phyloP scores from a whole-genome alignment of 1,284 basidiomycete species.

The Flammula alnicola region DNA sequence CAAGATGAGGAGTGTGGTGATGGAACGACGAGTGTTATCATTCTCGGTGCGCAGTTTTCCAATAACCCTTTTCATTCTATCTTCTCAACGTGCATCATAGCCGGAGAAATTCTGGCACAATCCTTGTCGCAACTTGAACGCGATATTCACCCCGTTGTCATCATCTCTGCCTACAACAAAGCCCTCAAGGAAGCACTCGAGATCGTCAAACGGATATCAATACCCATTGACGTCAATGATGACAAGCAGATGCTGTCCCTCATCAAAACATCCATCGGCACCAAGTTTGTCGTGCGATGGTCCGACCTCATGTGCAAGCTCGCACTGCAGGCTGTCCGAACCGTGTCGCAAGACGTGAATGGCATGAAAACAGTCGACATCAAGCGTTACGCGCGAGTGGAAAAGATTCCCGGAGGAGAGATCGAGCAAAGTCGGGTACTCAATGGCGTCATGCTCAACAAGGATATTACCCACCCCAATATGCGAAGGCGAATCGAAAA shows the following conservation, averaged over 20 bases:
- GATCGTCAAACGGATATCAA: slow-evolving; percentile 86
- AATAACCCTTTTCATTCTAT: not conserved
- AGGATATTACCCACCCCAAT: slow-evolving; percentile 98
- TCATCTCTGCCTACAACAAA: slow-evolving; percentile 97
- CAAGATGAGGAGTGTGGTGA: slow-evolving; percentile 99
- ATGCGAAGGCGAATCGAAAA: slow-evolving; percentile 94
- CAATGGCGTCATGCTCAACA: slow-evolving; percentile 96
- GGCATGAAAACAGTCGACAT: slow-evolving; percentile 91
- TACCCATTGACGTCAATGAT: slow-evolving; percentile 87
- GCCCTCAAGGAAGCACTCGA: slow-evolving; percentile 91
- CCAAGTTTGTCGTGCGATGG: slow-evolving; percentile 97
- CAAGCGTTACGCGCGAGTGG: slow-evolving; percentile 96
- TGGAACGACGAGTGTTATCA: slow-evolving; percentile 97
- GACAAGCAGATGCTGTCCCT: slow-evolving; percentile 94
- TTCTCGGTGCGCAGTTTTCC: slow-evolving; percentile 69
- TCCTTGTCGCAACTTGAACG: slow-evolving; percentile 92
- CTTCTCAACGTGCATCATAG: slow-evolving; percentile 43
- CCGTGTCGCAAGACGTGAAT: slow-evolving; percentile 70
- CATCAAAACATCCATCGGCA: slow-evolving; percentile 99
- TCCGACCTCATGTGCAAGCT: slow-evolving; percentile 97
- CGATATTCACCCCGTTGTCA: slow-evolving; percentile 98
- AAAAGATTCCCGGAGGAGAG: slow-evolving; percentile 97
- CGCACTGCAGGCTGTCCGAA: slow-evolving; percentile 91
- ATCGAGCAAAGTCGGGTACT: slow-evolving; percentile 93
- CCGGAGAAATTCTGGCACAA: slow-evolving; percentile 98